Base-by-base conservation (phyloP, 441 rosid species). In the Daphne laureola region DNA sequence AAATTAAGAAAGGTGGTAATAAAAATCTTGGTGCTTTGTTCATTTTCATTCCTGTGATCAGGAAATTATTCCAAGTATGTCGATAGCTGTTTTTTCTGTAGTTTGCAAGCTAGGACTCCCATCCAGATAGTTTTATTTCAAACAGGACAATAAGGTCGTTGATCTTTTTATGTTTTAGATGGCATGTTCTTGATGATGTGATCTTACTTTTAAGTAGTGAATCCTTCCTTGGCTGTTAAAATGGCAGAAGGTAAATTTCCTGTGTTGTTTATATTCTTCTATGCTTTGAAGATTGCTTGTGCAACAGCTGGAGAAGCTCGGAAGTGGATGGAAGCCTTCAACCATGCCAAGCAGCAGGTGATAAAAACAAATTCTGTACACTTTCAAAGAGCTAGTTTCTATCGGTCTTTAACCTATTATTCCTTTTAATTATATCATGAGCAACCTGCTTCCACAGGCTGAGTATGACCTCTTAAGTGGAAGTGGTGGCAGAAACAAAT, bases 241-340 rank as follows among this genome's bases (percentile, higher is more conserved):
- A 53, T 21, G 54, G 35, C 43, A 53, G 46, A 11, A 31, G 38
- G 38, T 9, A 21, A 21, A 21, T 31, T 9, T 31, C 11, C 11
- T 31, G 11, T 31, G 38, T 31, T 31, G 11, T 31, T 31, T 31
- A 31, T 31, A 38, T 35, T 51, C 25, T 59, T 51, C 49, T 58
- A 59, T 55, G 68, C 36, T 58, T 77, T 72, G 58, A 59, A 92
- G 98, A 86, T 92, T 76, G 98, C 93, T 67, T 89, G 97, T 76
- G 79, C 84, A 63, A 70, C 87, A 2, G 96, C 95, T 68, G 98
- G 87, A 71, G 97, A 92, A 78, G 84, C 80, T 63, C 62, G 69
- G 46, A 80, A 84, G 69, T 92, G 98, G 98, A 73, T 81, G 67
- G 98, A 92, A 66, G 98, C 98, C 66, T 92, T 92, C 82, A 88